A percentile compares a stretch with the other conserved stretches of the same genome.
Conservation (phyloP, 169 alveolate genomes). For the Cryptosporidium baileyi region DNA sequence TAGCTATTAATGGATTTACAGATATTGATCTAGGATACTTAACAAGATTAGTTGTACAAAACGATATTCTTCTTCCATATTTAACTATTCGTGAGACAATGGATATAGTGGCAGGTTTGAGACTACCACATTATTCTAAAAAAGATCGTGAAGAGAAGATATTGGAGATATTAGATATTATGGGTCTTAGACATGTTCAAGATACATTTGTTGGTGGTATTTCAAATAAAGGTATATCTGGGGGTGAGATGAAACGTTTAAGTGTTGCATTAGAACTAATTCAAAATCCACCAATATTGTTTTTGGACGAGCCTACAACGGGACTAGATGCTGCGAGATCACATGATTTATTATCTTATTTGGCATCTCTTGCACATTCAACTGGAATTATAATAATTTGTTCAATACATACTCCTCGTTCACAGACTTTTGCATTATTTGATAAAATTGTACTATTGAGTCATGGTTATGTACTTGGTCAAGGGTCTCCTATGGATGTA, state of each 20-base stretch:
- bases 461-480: constrained; percentile 79
- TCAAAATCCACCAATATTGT: constrained; percentile 81
- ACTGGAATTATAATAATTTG: constrained; percentile 75
- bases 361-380: constrained; percentile 70
- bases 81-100: constrained; percentile 75
- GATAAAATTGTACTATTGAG: constrained; percentile 79
- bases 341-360: constrained; percentile 71
- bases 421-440: constrained; percentile 76
- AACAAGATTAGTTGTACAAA: constrained; percentile 71
- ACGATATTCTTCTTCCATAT: constrained; percentile 74
- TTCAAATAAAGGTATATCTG: constrained; percentile 75
- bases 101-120: constrained; percentile 74
- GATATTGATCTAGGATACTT: constrained; percentile 64
- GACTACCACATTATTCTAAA: constrained; percentile 73
- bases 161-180: constrained; percentile 72
- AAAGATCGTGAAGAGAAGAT: constrained; percentile 70
- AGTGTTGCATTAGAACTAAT: constrained; percentile 85
- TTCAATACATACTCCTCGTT: constrained; percentile 80
- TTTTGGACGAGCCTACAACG: constrained; percentile 89
- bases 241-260: constrained; percentile 84
- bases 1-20: constrained; percentile 46
- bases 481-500: constrained; percentile 77
- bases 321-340: constrained; percentile 87
- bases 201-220: constrained; percentile 76
- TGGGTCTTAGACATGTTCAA: constrained; percentile 76